Base-by-base conservation (phyloP, 108 stramenopile species). In the Schizochytrium sp. region DNA sequence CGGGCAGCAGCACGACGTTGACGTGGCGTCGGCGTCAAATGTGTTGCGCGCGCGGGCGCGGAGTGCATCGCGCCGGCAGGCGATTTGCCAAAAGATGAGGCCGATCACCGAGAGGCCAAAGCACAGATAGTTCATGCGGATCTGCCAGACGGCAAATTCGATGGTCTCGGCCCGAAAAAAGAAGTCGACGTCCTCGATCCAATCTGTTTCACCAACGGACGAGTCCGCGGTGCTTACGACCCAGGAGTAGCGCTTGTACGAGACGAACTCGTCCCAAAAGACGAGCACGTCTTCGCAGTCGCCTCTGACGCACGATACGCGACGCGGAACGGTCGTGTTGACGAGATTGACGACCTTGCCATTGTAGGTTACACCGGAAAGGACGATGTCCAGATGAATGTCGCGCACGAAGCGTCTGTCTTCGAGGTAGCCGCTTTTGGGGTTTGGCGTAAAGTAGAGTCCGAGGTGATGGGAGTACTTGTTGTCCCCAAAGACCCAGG, bases 111-210 rank as follows among this genome's bases (percentile, higher is more conserved):
- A 83, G 5, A 83, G 44, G n/a, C 76, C 76, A 83, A 83, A 83
- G 76, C 76, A 83, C 6, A 83, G 51, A 23, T 83, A 83, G 76
- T 83, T 83, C 23, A 83, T 47, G 4, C 76, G 76, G 48, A 83
- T 53, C 76, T 83, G 48, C 76, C 76, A 83, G 10, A 83, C 51
- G 25, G 76, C 76, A 23, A 53, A 83, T 16, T 83, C 28, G n/a
- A 83, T 23, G 6, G 18, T 53, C 4, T 83, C 76, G 48, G 45
- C 19, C 6, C 48, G n/a, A 5, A 53, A 83, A 18, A 12, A 21
- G 3, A 83, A 83, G 51, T 47, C 51, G 23, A 83, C 76, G 45
- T 21, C 2, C 25, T 83, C 51, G 76, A 83, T 47, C 48, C 45
- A 83, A 23, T 47, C 51, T 6, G 51, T 53, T 34, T 83, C 76